A percentile compares a stretch with the other conserved stretches of the same genome.
Conservation (phyloP, 75 land plant species). For the Selaginella moellendorffii region DNA sequence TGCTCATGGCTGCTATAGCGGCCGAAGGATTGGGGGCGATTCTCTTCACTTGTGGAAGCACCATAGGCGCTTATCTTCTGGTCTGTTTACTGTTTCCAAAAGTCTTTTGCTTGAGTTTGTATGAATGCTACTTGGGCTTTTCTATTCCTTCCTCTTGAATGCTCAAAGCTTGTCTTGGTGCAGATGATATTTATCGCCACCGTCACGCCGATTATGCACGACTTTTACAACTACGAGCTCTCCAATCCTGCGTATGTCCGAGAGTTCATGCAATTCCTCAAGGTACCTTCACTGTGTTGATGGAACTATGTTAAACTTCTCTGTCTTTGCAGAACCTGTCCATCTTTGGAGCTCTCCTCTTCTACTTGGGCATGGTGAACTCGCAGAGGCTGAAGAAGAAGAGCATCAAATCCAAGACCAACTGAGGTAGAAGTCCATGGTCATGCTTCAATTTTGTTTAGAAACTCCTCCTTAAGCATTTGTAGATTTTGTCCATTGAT, state of each 20-base stretch:
- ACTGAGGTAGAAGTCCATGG: slow-evolving; percentile 4
- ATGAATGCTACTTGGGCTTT: not conserved
- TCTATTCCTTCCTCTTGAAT: slow-evolving; percentile 4
- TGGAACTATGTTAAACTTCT: not conserved
- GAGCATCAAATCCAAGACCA: slow-evolving; percentile 38
- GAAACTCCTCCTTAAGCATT: too few relatives aligned
- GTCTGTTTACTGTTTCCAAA: slow-evolving; percentile 9
- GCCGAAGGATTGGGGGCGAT: slow-evolving; percentile 33
- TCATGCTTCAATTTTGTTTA: not conserved
- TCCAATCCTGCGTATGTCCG: slow-evolving; percentile 33
- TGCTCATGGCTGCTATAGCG: slow-evolving; percentile 23
- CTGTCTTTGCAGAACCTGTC: slow-evolving; percentile 50
- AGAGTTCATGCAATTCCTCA: slow-evolving; percentile 42
- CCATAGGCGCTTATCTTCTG: slow-evolving; percentile 28
- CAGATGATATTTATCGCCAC: slow-evolving; percentile 45
- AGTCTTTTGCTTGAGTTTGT: not conserved
- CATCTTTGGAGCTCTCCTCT: slow-evolving; percentile 60
- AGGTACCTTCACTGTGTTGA: slow-evolving; percentile 21
- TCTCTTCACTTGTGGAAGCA: slow-evolving; percentile 26
- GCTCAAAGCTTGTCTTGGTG: slow-evolving; percentile 6
- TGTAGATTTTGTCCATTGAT: too few relatives aligned
- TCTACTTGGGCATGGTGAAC: slow-evolving; percentile 75
- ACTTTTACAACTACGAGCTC: slow-evolving; percentile 66
- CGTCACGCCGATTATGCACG: slow-evolving; percentile 42
- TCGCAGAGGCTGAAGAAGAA: slow-evolving; percentile 51